These are phyloP conservation scores for Candida methanosorbosa DNA, from an alignment of 805 yeast genomes.

Conservation along the genomic window DNA sequence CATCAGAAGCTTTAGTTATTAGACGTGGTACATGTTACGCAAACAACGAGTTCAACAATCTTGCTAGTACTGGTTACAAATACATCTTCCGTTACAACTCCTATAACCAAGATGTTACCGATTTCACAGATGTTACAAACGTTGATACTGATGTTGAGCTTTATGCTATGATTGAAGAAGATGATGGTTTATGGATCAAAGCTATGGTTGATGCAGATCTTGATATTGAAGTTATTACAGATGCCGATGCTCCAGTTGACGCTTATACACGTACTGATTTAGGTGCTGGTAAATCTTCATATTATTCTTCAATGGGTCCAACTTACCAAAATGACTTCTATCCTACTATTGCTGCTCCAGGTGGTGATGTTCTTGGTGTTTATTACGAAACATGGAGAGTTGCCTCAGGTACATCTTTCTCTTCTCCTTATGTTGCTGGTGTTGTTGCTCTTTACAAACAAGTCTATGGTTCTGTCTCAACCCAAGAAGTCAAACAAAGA, in stretches of 20 bases:
- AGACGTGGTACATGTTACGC: constrained; percentile 1
- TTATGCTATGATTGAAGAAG: constrained; percentile 2
- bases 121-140: background rate
- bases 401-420: constrained; percentile 11
- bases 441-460: constrained; percentile 8
- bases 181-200: constrained; percentile 4
- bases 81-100: constrained; percentile 1
- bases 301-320: constrained; percentile 13
- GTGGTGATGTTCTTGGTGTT: constrained; percentile 10
- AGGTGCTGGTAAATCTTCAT: constrained; percentile 7
- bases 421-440: constrained; percentile 13
- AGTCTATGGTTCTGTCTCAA: constrained; percentile 2
- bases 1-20: background rate
- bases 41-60: background rate
- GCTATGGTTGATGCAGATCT: constrained; percentile 2
- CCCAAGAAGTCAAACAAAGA: constrained; percentile 2
- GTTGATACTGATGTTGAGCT: background rate
- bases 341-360: constrained; percentile 14
- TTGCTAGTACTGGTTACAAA: background rate
- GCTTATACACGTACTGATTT: background rate
- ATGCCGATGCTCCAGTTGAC: background rate
- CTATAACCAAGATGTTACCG: background rate
- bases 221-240: background rate
- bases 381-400: constrained; percentile 3
- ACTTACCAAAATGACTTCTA: constrained; percentile 11